A percentile compares a stretch with the other conserved stretches of the same genome.
Evolutionary conservation across 345 rosid genomes (phyloP).

Genomic region (Anacardium occidentale): DNA sequence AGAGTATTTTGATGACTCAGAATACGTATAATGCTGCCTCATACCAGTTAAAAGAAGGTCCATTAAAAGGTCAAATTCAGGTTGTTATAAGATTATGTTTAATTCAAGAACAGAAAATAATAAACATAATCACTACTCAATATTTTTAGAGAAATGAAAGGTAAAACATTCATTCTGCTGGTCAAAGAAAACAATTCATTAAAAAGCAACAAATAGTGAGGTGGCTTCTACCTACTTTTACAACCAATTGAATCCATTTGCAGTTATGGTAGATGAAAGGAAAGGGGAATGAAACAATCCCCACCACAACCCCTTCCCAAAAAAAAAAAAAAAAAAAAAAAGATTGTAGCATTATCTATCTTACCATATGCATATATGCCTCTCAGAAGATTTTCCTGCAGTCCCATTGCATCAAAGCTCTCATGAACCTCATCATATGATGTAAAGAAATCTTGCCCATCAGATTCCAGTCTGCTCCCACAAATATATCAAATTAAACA

Average conservation of each 20-base stretch:
- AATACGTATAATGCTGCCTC: background rate
- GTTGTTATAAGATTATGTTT: too few species aligned
- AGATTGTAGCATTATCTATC: background rate
- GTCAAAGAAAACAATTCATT: too few species aligned
- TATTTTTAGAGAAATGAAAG: background rate
- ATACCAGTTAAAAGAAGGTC: background rate
- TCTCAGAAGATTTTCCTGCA: conserved; percentile 47
- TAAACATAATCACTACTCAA: background rate
- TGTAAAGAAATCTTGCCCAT: conserved; percentile 42
- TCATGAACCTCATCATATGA: conserved; percentile 44
- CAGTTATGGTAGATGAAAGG: too few species aligned
- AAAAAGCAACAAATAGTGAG: background rate
- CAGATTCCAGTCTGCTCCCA: conserved; percentile 31
- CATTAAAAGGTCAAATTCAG: background rate
- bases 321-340: background rate
- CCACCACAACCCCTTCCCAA: too few species aligned
- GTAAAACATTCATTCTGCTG: too few species aligned
- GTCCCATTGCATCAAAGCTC: conserved; percentile 43
- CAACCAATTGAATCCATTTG: background rate
- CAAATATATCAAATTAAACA: conserved; percentile 6
- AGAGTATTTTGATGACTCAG: background rate
- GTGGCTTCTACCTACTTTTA: background rate
- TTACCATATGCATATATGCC: conserved; percentile 52
- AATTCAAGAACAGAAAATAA: too few species aligned
- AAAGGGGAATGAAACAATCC: too few species aligned